phyloP scores from a whole-genome alignment of 768 basidiomycete genomes.

The Neoboletus brunneissimus region DNA sequence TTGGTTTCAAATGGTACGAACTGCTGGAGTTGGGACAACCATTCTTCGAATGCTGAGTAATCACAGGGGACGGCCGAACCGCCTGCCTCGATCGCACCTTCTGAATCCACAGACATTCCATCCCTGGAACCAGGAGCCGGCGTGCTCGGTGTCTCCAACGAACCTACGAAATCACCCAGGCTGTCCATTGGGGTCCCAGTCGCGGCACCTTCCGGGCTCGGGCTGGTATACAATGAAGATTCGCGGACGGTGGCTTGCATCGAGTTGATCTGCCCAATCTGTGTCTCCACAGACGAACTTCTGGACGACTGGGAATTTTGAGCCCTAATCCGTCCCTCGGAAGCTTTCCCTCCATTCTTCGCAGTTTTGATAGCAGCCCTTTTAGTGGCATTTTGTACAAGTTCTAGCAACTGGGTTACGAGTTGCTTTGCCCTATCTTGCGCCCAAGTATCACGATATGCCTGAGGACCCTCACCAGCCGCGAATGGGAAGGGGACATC shows the following conservation, averaged over 20 bases:
- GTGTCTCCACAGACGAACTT: conserved; percentile 19
- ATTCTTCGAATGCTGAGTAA: conserved; percentile 44
- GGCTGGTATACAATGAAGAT: neutral
- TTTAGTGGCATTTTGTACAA: conserved; percentile 58
- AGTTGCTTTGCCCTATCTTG: conserved; percentile 60
- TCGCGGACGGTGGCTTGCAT: neutral
- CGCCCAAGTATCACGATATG: conserved; percentile 66
- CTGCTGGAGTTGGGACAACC: conserved; percentile 49
- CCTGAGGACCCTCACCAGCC: conserved; percentile 64
- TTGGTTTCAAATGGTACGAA: conserved; percentile 34
- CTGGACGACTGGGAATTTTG: conserved; percentile 35
- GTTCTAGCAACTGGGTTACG: conserved; percentile 54
- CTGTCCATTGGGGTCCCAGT: neutral
- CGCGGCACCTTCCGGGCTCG: neutral
- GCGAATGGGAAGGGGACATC: conserved; percentile 78
- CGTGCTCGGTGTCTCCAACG: conserved; percentile 31
- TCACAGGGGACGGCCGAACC: conserved; percentile 27
- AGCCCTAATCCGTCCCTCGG: conserved; percentile 29
- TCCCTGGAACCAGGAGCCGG: conserved; percentile 5
- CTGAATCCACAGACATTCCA: conserved; percentile 6
- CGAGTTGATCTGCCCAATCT: neutral
- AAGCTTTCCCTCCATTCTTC: conserved; percentile 5
- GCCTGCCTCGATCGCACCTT: conserved; percentile 8
- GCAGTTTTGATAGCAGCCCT: conserved; percentile 56
- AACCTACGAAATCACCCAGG: conserved; percentile 41